These are phyloP conservation scores for Cyanidiococcus yangmingshanensis DNA, from an alignment of 23 red algal genomes.

Conservation along the genomic window DNA sequence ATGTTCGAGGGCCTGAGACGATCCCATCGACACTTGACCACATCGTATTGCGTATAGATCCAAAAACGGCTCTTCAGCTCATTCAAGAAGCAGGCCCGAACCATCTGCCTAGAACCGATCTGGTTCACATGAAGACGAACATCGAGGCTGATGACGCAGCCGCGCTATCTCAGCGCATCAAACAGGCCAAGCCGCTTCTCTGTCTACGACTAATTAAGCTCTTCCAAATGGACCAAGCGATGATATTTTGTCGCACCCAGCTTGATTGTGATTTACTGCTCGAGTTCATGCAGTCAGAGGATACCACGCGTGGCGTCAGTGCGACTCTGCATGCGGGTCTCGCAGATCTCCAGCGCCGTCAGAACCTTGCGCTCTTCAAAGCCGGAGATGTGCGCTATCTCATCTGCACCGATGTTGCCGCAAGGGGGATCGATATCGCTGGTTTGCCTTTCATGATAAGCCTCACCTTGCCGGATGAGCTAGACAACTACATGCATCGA, in stretches of 20 bases:
- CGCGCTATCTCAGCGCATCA: slow-evolving; percentile 43
- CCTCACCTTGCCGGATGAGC: slow-evolving; percentile 29
- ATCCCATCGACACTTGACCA: slow-evolving; percentile 67
- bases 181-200: slow-evolving; percentile 51
- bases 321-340: slow-evolving; percentile 58
- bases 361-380: slow-evolving; percentile 48
- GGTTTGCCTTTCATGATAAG: slow-evolving; percentile 24
- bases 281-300: slow-evolving; percentile 39
- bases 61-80: slow-evolving; percentile 27
- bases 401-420: slow-evolving; percentile 44
- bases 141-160: slow-evolving; percentile 32
- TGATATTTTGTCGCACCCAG: slow-evolving; percentile 80
- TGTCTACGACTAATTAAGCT: slow-evolving; percentile 49
- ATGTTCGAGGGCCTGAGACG: slow-evolving; percentile 58
- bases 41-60: slow-evolving; percentile 46
- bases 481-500: slow-evolving; percentile 27
- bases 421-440: slow-evolving; percentile 19
- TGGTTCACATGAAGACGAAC: neutral
- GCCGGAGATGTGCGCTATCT: slow-evolving; percentile 59
- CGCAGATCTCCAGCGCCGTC: slow-evolving; percentile 38
- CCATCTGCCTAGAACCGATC: slow-evolving; percentile 6
- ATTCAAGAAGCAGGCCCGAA: neutral
- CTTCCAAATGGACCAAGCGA: slow-evolving; percentile 62
- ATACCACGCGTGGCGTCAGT: slow-evolving; percentile 15
- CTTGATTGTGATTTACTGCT: slow-evolving; percentile 60